Percentiles rank a stretch among this genome's conserved stretches.
Evolutionary conservation across 2,329 filamentous ascomycete species (phyloP).

Genomic region (Cadophora malorum): DNA sequence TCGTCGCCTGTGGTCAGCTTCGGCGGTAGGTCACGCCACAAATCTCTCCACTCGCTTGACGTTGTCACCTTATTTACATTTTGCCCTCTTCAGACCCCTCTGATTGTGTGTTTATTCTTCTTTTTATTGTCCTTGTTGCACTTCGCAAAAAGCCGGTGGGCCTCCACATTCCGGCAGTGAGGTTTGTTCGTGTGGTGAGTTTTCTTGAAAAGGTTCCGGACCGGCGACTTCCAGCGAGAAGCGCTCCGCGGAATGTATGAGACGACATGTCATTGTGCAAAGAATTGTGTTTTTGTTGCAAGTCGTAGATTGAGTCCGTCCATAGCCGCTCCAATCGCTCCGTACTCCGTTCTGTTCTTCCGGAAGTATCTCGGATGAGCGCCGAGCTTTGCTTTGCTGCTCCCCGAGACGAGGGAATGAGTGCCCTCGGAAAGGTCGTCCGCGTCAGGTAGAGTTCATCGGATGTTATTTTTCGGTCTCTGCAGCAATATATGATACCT

Average conservation of each 20-base stretch:
- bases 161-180: not conserved
- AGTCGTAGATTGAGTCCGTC: not conserved
- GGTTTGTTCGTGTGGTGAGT: not conserved
- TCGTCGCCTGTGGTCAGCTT: not conserved
- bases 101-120: not conserved
- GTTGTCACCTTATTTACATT: not conserved
- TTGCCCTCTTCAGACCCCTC: no score
- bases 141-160: not conserved
- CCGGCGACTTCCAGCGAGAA: not conserved
- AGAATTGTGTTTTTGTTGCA: not conserved
- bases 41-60: conserved; percentile 4
- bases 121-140: not conserved
- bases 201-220: not conserved
- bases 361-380: not conserved
- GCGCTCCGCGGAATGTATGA: not conserved
- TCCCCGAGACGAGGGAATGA: no score
- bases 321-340: conserved; percentile 7
- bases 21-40: not conserved
- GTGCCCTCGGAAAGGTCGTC: not conserved
- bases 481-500: not conserved
- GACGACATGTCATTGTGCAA: not conserved
- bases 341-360: not conserved
- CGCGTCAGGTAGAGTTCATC: not conserved
- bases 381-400: no score
- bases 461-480: not conserved